phyloP scores from a whole-genome alignment of 2,329 filamentous ascomycete species.

The Podosphaera fusca region DNA sequence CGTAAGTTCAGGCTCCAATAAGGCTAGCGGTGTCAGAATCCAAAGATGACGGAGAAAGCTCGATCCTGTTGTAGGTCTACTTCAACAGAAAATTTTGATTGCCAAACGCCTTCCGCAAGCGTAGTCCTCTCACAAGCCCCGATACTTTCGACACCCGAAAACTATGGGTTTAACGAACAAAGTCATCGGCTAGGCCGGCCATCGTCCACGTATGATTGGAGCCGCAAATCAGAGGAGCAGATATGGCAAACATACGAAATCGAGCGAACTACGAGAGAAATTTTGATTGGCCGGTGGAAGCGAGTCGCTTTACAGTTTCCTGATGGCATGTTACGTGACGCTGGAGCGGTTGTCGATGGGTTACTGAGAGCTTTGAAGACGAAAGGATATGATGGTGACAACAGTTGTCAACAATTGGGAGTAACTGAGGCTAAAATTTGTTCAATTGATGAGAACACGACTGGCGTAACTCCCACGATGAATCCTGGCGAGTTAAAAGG shows the following conservation, averaged over 20 bases:
- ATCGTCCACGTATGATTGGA: not conserved
- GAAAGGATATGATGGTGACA: conserved; percentile 3
- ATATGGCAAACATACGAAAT: conserved; percentile 67
- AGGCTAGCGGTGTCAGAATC: not conserved
- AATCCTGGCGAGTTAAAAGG: not conserved
- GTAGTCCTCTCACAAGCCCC: conserved; percentile 22
- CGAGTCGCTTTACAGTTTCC: conserved; percentile 87
- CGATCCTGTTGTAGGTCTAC: not conserved
- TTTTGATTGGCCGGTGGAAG: conserved; percentile 46
- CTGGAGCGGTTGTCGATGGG: conserved; percentile 51
- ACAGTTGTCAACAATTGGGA: no score
- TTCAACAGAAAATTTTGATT: not conserved
- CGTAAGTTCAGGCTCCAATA: not conserved
- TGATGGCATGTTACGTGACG: conserved; percentile 75
- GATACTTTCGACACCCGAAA: conserved; percentile 39
- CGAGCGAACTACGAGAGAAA: conserved; percentile 51
- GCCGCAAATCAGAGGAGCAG: conserved; percentile 33
- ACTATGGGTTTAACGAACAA: conserved; percentile 31
- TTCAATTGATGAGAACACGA: not conserved
- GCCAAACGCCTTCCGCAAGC: not conserved
- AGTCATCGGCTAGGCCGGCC: conserved; percentile 9
- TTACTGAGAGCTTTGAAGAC: conserved; percentile 27
- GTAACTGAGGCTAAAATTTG: not conserved
- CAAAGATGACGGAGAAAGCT: not conserved
- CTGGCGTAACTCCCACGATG: not conserved